Conservation (phyloP, 805 yeast genomes). For the Ogataea nakhonphanomensis region DNA sequence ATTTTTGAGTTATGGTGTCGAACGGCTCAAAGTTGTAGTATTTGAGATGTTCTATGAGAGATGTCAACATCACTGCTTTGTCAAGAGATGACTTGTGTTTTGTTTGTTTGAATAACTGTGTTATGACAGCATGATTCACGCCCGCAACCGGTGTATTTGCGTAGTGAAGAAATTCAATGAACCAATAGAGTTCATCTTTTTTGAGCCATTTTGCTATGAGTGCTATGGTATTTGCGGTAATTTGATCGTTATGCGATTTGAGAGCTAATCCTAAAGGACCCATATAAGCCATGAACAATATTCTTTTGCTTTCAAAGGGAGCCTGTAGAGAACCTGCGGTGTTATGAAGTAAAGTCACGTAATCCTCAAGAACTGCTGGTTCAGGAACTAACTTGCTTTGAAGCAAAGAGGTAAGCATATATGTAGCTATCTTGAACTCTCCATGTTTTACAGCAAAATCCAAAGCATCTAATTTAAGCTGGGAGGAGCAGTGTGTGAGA, state of each 20-base stretch:
- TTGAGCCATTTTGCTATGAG: constrained; percentile 18
- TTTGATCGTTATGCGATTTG: constrained; percentile 7
- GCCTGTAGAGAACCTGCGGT: constrained; percentile 17
- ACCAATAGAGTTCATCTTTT: constrained; percentile 18
- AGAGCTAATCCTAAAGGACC: constrained; percentile 15
- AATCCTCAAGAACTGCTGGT: constrained; percentile 10
- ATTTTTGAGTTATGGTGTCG: constrained; percentile 9
- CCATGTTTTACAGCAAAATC: constrained; percentile 11
- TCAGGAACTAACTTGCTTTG: constrained; percentile 14
- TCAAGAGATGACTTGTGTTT: constrained; percentile 3
- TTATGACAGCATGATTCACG: constrained; percentile 7
- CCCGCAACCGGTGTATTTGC: not conserved
- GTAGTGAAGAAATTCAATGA: constrained; percentile 21
- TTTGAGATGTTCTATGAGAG: constrained; percentile 18
- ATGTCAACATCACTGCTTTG: constrained; percentile 21
- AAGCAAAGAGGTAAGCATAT: constrained; percentile 14
- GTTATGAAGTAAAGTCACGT: constrained; percentile 15
- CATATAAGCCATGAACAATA: constrained; percentile 26
- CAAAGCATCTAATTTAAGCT: constrained; percentile 13
- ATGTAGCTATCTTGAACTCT: constrained; percentile 21
- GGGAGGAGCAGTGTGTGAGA: constrained; percentile 8
- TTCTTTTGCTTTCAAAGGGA: constrained; percentile 13
- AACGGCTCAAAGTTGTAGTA: constrained; percentile 10
- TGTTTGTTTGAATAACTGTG: constrained; percentile 8
- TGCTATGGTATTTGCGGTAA: constrained; percentile 7